Percentiles rank a stretch among this genome's conserved stretches.
These are phyloP conservation scores for Salix caprea DNA, from an alignment of 345 rosid species.

Conservation along the genomic window DNA sequence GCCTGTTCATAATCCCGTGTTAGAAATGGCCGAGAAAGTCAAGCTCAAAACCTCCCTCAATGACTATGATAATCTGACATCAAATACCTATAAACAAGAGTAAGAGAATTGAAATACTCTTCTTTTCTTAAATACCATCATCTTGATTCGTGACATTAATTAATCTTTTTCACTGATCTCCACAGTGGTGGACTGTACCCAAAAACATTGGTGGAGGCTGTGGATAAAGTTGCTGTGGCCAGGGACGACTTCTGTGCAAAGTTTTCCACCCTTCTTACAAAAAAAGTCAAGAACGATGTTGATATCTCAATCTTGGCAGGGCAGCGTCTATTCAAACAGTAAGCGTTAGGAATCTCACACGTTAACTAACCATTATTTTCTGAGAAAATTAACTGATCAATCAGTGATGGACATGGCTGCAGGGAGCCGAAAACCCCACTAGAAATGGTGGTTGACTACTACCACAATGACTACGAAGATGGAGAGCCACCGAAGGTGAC, in stretches of 20 bases:
- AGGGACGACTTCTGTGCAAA: constrained; percentile 14
- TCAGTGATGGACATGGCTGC: not conserved
- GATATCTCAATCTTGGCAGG: constrained; percentile 24
- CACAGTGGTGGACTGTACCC: constrained; percentile 29
- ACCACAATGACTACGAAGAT: constrained; percentile 25
- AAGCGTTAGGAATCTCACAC: not conserved
- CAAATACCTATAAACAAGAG: constrained; percentile 32
- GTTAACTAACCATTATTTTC: no score
- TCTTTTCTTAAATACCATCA: not conserved
- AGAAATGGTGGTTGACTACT: constrained; percentile 38
- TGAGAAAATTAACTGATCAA: not conserved
- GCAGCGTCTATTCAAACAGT: constrained; percentile 12
- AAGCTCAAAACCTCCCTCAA: constrained; percentile 19
- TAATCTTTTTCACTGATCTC: not conserved
- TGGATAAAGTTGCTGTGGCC: not conserved
- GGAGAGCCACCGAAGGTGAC: constrained; percentile 32
- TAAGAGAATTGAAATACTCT: not conserved
- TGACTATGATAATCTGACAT: constrained; percentile 16
- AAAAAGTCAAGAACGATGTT: not conserved
- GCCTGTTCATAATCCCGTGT: constrained; percentile 11
- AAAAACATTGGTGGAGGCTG: constrained; percentile 6
- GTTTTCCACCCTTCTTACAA: constrained; percentile 9
- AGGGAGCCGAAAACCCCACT: constrained; percentile 32
- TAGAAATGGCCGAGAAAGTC: constrained; percentile 21
- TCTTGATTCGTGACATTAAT: not conserved